Conservation (phyloP, 148 eudicot species). For the Spergularia bocconei region DNA sequence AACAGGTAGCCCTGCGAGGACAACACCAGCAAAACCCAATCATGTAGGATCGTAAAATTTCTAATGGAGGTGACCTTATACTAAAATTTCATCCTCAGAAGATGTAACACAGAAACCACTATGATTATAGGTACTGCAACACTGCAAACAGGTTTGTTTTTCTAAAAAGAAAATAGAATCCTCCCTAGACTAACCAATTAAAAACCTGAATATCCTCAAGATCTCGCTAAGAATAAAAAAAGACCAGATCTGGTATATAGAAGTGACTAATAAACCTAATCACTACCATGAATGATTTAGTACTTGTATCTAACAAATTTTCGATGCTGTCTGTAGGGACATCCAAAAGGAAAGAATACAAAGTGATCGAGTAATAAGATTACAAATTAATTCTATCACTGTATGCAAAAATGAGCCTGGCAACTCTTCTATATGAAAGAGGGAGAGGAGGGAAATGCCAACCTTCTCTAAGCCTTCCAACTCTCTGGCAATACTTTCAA, state of each 20-base stretch:
- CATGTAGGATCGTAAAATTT: background rate
- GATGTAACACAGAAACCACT: background rate
- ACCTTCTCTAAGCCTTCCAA: conserved; percentile 52
- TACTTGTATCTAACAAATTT: background rate
- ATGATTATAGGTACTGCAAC: background rate
- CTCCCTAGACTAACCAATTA: background rate
- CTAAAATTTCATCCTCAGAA: background rate
- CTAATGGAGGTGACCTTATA: background rate
- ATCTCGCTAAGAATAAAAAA: background rate
- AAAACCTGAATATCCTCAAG: background rate
- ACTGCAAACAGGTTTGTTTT: background rate
- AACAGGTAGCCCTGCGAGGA: background rate
- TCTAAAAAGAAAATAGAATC: background rate
- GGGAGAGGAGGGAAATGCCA: background rate
- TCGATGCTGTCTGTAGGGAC: background rate
- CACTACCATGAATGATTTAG: background rate
- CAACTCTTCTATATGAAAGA: conserved; percentile 5
- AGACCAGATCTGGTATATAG: background rate
- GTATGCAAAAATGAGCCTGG: background rate
- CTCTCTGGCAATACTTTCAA: conserved; percentile 48
- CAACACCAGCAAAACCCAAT: background rate
- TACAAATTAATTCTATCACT: background rate
- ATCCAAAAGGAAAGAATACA: background rate
- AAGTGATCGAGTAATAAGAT: background rate
- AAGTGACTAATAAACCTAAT: background rate